These are phyloP conservation scores for Oryza punctata DNA, from an alignment of 176 grass and related monocot species.

Conservation along the genomic window DNA sequence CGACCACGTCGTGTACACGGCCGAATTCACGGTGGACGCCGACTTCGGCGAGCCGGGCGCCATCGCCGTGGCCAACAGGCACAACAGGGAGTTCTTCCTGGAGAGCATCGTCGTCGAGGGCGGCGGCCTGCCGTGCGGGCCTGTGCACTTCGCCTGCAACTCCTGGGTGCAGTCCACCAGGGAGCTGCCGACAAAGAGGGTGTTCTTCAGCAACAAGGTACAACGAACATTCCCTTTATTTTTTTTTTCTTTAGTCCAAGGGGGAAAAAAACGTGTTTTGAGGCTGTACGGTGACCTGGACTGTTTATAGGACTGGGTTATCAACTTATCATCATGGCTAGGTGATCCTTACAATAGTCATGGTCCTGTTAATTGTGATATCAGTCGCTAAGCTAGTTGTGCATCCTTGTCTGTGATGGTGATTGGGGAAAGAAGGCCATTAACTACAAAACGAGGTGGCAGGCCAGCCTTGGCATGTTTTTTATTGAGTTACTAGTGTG, in stretches of 20 bases:
- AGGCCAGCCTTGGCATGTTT: constrained; percentile 19
- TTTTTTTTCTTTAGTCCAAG: not conserved
- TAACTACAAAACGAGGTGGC: constrained; percentile 24
- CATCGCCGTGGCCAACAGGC: constrained; percentile 69
- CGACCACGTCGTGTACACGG: constrained; percentile 84
- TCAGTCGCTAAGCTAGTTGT: constrained; percentile 19
- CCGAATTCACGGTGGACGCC: constrained; percentile 74
- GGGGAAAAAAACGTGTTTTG: constrained; percentile 6
- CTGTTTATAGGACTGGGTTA: too few species aligned
- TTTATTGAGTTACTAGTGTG: constrained; percentile 13
- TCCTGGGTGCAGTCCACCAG: constrained; percentile 90
- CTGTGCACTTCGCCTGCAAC: constrained; percentile 78
- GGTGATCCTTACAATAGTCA: constrained; percentile 9
- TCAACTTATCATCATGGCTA: constrained; percentile 13
- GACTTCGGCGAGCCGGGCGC: constrained; percentile 81
- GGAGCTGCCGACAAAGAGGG: constrained; percentile 60
- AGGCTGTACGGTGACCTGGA: too few species aligned
- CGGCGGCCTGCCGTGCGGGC: constrained; percentile 55
- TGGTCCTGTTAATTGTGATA: not conserved
- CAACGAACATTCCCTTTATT: not conserved
- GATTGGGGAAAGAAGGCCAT: constrained; percentile 32
- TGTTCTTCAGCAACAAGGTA: constrained; percentile 98
- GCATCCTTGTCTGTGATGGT: constrained; percentile 41
- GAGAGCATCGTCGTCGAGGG: constrained; percentile 89
- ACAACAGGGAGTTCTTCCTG: constrained; percentile 91